Base-by-base conservation (phyloP, 1,284 basidiomycete genomes). In the Megacollybia platyphylla region DNA sequence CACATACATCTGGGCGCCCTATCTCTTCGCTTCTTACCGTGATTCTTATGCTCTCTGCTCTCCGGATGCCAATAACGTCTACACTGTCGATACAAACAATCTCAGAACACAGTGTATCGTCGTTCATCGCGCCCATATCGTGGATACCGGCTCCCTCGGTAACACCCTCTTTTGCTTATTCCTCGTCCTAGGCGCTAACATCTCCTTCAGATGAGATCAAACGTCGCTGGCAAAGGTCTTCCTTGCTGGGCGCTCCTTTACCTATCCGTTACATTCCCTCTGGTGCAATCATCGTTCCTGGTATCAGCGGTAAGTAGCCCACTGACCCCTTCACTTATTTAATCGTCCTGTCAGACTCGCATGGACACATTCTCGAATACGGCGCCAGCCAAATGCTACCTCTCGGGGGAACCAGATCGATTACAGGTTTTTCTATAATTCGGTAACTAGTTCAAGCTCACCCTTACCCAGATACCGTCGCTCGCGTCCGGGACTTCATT, bases 331-430 rank as follows among this genome's bases (percentile, higher is more conserved):
- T 24, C 20, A 24, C 20, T 24, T 24, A 7, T 34, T 34, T 38
- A 30, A 13, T 8, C 26, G 20, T 37, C 48, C 17, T 41, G 37
- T 8, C 51, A 84, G 89, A 92, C 61, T 83, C 87, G 0, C 89
- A 92, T 62, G 81, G 71, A 0, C 87, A 89, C 53, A 75, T 84
- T 39, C 64, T 88, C 10, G 80, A 85, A 55, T 85, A 86, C 53
- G 85, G 86, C 18, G 75, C 77, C 24, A 73, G 68, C 36, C 72
- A 65, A 41, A 67, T 75, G 48, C 68, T 86, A 37, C 73, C 73
- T 31, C 66, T 93, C 3, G 76, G 79, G 53, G 79, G 77, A 28
- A 75, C 76, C 5, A 67, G 62, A 42, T 77, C 71, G 4, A 65
- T 77, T 8, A 55, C 68, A 56, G 85, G 79, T 73, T 44, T 34